Base-by-base conservation (phyloP, 805 yeast genomes). In the Teunomyces funiuensis region DNA sequence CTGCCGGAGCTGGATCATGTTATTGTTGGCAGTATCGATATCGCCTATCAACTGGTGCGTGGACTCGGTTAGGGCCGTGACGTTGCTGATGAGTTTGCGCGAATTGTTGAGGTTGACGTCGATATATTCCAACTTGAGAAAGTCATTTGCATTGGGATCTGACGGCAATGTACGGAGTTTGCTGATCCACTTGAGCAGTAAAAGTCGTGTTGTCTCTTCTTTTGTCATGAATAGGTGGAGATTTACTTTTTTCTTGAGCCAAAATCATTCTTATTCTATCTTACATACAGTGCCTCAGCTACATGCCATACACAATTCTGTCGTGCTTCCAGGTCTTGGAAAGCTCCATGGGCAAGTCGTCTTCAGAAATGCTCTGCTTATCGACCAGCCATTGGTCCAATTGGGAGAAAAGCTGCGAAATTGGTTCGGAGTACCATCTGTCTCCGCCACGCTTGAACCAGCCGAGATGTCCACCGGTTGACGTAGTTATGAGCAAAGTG, bases 401-500 rank as follows among this genome's bases (percentile, higher is more conserved):
- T 40, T 62, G 67, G 17, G 53, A 55, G 41, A 70, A 66, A 3
- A 68, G 51, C 25, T 53, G 49, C 6, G 71, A 55, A 31, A 69
- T 36, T 1, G 74, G 74, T 15, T 53, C 52, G 4, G 72, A 54
- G 46, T 70, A 66, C 74, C 74, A 71, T 33, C 75, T 51, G 18
- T 50, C 45, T 19, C 64, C 57, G 22, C 46, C 50, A 28, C 23
- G 13, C 37, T 61, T 60, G 44, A 69, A 71, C 75, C 74, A 71
- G 2, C 76, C 85, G 54, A 83, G 70, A 57, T 85, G 93, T 6
- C 91, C 91, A 48, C 93, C 93, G 10, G 80, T 55, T 40, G 81
- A 77, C 1, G 88, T 76, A 34, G 77, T 74, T 4, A 79, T 66
- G 60, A 82, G 61, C 23, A 76, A 65, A 18, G 81, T 61, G 53